Conservation (phyloP, 164 flowering plant genomes). For the Cinnamomum micranthum region DNA sequence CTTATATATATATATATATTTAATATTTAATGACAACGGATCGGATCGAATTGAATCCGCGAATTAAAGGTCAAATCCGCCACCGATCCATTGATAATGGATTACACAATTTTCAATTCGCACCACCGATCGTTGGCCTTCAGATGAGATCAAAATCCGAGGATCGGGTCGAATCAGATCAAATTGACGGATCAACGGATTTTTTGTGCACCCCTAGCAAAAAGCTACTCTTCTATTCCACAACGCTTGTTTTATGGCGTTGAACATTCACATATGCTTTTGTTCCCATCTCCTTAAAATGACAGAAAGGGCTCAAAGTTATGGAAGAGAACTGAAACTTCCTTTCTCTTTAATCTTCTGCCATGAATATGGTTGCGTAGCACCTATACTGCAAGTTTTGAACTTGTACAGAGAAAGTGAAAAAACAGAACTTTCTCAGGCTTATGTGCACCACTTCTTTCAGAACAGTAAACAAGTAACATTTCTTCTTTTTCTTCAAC, state of each 20-base stretch:
- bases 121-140: too few species aligned
- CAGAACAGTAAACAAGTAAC: background rate
- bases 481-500: background rate
- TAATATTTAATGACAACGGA: too few species aligned
- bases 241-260: background rate
- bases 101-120: too few species aligned
- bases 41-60: too few species aligned
- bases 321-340: background rate
- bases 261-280: conserved; percentile 1
- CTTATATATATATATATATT: too few species aligned
- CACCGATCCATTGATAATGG: too few species aligned
- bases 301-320: background rate
- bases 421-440: background rate
- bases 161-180: too few species aligned
- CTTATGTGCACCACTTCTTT: background rate
- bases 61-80: too few species aligned
- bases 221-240: background rate
- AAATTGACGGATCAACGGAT: too few species aligned
- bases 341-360: background rate
- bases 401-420: background rate
- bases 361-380: background rate
- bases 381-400: background rate
- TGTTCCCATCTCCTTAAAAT: background rate
- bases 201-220: too few species aligned
- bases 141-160: too few species aligned